A percentile compares a stretch with the other conserved stretches of the same genome.
phyloP scores from a whole-genome alignment of 352 stramenopile species.

The Globisporangium paddicum region DNA sequence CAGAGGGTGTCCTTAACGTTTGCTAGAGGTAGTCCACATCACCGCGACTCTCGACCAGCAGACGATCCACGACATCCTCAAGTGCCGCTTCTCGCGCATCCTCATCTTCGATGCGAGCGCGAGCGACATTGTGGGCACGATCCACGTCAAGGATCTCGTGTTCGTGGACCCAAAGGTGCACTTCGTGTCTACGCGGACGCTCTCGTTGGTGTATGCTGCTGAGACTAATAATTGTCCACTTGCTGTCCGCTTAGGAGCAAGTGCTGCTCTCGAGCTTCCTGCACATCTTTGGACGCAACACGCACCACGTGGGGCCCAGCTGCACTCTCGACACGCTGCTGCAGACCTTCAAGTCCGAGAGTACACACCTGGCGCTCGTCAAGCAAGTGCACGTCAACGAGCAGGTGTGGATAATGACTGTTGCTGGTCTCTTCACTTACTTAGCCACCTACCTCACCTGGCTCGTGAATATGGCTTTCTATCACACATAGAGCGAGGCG shows the following conservation, averaged over 20 bases:
- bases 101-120: slow-evolving; percentile 80
- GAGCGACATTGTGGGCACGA: slow-evolving; percentile 94
- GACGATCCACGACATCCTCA: slow-evolving; percentile 95
- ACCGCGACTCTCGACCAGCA: slow-evolving; percentile 49
- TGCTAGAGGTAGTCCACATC: slow-evolving; percentile 5
- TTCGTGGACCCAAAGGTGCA: slow-evolving; percentile 97
- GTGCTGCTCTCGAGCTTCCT: slow-evolving; percentile 62
- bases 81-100: slow-evolving; percentile 94
- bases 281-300: slow-evolving; percentile 53
- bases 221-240: neutral
- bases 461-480: slow-evolving; percentile 3
- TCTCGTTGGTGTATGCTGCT: slow-evolving; percentile 61
- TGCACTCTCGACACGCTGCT: slow-evolving; percentile 93
- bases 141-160: slow-evolving; percentile 99
- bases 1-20: neutral
- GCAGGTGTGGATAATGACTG: slow-evolving; percentile 14
- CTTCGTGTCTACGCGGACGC: slow-evolving; percentile 29
- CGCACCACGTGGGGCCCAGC: slow-evolving; percentile 84
- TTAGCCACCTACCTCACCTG: too few species aligned
- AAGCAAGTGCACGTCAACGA: slow-evolving; percentile 85
- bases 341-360: slow-evolving; percentile 92
- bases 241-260: slow-evolving; percentile 37
- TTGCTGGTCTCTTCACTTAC: too few species aligned
- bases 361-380: slow-evolving; percentile 93
- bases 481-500: slow-evolving; percentile 53